Percentiles rank a stretch among this genome's conserved stretches.
These are phyloP conservation scores for Trametes punicea DNA, from an alignment of 768 basidiomycete species.

Conservation along the genomic window DNA sequence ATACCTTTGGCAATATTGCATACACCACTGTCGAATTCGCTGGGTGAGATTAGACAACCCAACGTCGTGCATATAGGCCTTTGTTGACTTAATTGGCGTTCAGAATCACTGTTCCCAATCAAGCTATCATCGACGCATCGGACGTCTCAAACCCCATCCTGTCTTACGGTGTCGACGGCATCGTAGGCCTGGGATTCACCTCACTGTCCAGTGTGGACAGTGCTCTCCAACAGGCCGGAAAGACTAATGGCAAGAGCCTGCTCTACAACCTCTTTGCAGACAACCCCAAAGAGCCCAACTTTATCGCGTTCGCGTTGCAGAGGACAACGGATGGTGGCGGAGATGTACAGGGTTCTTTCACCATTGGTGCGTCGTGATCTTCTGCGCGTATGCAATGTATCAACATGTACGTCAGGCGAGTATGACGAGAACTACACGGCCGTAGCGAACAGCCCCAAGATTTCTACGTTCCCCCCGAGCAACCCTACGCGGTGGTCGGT, in stretches of 20 bases:
- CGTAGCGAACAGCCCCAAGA: constrained; percentile 52
- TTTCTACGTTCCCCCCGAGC: constrained; percentile 70
- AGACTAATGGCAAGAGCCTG: constrained; percentile 61
- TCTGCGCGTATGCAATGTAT: background rate
- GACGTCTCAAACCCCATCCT: constrained; percentile 69
- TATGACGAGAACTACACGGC: constrained; percentile 58
- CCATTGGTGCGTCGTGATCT: constrained; percentile 51
- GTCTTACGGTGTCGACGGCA: constrained; percentile 65
- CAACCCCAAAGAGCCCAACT: constrained; percentile 72
- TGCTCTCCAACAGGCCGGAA: constrained; percentile 53
- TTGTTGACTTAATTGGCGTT: background rate
- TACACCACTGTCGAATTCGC: constrained; percentile 67
- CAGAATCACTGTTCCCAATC: constrained; percentile 61
- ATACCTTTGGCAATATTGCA: constrained; percentile 64
- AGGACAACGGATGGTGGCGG: constrained; percentile 50
- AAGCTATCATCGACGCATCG: constrained; percentile 69
- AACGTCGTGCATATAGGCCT: background rate
- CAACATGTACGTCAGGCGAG: constrained; percentile 46
- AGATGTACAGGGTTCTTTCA: constrained; percentile 63
- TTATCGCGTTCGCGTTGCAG: constrained; percentile 73
- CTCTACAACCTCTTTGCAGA: constrained; percentile 73
- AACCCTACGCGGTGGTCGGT: constrained; percentile 73
- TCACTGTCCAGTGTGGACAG: constrained; percentile 69
- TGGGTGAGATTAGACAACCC: constrained; percentile 42
- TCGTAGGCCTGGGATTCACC: constrained; percentile 76